phyloP scores from a whole-genome alignment of 768 basidiomycete species.

The Exidia glandulosa region DNA sequence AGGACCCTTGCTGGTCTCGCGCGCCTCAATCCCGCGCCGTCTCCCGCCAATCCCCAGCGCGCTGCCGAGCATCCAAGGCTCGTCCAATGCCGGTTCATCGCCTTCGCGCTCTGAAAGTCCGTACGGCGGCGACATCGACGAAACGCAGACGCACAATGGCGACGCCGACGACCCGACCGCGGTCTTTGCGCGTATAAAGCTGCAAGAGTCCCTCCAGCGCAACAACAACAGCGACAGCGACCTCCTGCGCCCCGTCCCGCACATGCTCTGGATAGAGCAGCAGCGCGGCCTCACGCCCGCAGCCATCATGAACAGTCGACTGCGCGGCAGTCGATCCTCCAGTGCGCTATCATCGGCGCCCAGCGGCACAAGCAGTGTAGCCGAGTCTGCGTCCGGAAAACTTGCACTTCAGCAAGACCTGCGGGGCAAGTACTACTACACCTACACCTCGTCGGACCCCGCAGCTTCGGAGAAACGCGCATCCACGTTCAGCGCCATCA shows the following conservation, averaged over 20 bases:
- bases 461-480: neutral
- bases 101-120: neutral
- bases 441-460: slow-evolving; percentile 35
- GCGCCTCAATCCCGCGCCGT: neutral
- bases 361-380: neutral
- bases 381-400: slow-evolving; percentile 27
- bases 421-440: slow-evolving; percentile 67
- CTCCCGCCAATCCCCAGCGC: neutral
- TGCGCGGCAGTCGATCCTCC: neutral
- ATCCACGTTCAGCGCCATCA: no score
- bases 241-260: neutral
- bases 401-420: slow-evolving; percentile 56
- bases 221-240: neutral
- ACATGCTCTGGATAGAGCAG: neutral
- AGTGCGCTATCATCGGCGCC: neutral
- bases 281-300: neutral
- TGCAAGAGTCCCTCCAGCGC: neutral
- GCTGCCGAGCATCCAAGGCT: neutral
- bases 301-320: neutral
- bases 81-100: neutral
- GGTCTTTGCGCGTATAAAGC: neutral
- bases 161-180: neutral
- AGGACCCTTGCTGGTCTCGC: neutral
- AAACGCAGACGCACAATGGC: neutral
- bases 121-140: neutral